These are phyloP conservation scores for Xylaria cubensis DNA, from an alignment of 495 filamentous ascomycete genomes.

Conservation along the genomic window DNA sequence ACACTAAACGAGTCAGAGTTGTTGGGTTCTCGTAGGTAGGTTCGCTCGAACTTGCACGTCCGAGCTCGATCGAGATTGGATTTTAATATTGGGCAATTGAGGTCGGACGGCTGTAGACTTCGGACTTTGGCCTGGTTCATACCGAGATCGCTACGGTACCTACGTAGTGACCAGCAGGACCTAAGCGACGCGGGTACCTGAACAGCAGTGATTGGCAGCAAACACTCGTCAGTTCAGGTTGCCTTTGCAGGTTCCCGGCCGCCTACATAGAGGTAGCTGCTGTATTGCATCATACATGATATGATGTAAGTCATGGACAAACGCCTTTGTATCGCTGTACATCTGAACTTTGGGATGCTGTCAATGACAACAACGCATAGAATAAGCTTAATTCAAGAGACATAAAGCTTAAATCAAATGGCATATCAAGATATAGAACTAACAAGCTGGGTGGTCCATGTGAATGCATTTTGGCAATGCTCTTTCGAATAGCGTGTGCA, in stretches of 20 bases:
- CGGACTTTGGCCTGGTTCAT: constrained; percentile 9
- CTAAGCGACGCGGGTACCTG: constrained; percentile 19
- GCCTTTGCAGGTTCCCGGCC: constrained; percentile 18
- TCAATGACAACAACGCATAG: not conserved
- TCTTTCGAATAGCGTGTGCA: not conserved
- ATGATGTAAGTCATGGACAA: constrained; percentile 26
- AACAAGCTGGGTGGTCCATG: not conserved
- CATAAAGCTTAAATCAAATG: not conserved
- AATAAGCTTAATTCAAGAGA: not conserved
- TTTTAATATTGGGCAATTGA: not conserved
- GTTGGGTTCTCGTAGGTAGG: not conserved
- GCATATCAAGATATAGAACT: not conserved
- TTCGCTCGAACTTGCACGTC: not conserved
- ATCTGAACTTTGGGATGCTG: not conserved
- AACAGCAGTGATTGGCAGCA: constrained; percentile 5
- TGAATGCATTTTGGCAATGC: constrained; percentile 5
- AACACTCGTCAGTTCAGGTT: not conserved
- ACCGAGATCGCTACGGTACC: constrained; percentile 9
- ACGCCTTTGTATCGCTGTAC: not conserved
- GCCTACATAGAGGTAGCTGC: not conserved
- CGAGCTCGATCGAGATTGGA: constrained; percentile 3
- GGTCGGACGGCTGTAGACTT: not conserved
- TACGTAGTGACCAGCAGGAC: not conserved
- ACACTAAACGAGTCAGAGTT: not conserved
- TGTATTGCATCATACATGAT: constrained; percentile 17